Base-by-base conservation (phyloP, 2,329 filamentous ascomycete species). In the Herpotrichia juniperi region DNA sequence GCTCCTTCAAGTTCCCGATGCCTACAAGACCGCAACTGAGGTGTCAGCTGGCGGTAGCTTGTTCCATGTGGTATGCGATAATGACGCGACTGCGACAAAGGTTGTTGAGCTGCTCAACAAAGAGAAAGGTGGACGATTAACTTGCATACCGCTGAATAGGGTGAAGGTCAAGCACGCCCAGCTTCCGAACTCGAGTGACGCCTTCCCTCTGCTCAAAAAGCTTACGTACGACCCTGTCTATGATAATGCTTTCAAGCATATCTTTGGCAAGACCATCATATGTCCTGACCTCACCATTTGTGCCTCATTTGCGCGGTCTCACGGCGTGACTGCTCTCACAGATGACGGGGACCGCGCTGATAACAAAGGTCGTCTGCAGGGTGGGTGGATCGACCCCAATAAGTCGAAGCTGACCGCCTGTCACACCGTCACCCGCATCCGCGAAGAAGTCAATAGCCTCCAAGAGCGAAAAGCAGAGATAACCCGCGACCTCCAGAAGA, bases 41-140 rank as follows among this genome's bases (percentile, higher is more conserved):
- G 91, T 96, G 63, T 94, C 93, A 46, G 94, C 93, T 2, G 94
- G 94, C 16, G 88, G 87, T 57, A 96, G 91, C 70, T 81, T 99
- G 8, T 99, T 99, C 76, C 91, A 99, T 74, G 96, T 96, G 61
- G 87, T 99, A 10, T 93, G 97, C 37, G 93, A 99, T 71, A 93
- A 89, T 44, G 91, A 96, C 54, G 86, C 89, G 34, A 97, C 93
- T 0, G 92, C 93, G 1, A 91, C 90, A 1, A 85, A 86, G 61
- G 84, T 97, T 28, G 86, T 94, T 37, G 89, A 93, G 60, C 83
- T 87, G 12, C 80, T 99, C 24, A 89, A 92, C 69, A 87, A 87
- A 58, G 86, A 91, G 61, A 89, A 87, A 54, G 88, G 89, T 14
- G 94, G 94, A 11, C 86, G 94, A 68, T 84, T 99, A 16, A 99